Percentiles rank a stretch among this genome's conserved stretches.
Evolutionary conservation across 2,329 filamentous ascomycete species (phyloP).

Genomic region (Acephala macrosclerotiorum): DNA sequence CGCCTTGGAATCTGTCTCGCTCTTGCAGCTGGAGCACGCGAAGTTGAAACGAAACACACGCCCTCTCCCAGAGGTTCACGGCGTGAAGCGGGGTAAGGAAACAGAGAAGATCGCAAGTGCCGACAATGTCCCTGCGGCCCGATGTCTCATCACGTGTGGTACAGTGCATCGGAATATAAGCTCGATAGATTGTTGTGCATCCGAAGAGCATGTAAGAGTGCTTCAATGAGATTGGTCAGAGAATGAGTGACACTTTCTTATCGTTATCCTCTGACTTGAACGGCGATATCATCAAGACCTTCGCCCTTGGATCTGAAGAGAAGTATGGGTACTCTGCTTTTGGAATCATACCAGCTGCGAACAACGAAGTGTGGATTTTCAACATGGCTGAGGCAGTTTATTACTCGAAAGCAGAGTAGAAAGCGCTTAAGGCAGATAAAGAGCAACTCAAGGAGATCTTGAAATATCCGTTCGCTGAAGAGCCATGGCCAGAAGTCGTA

Average conservation of each 20-base stretch:
- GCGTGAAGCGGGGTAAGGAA: not conserved
- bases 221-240: too few relatives aligned
- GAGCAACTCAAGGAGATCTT: too few relatives aligned
- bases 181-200: too few relatives aligned
- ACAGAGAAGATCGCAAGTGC: not conserved
- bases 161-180: not conserved
- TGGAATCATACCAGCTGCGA: too few relatives aligned
- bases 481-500: too few relatives aligned
- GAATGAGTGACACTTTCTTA: too few relatives aligned
- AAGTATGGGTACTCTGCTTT: not conserved
- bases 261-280: not conserved
- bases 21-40: not conserved
- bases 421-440: too few relatives aligned
- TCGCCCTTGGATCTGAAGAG: not conserved
- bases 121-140: not conserved
- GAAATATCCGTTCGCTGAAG: too few relatives aligned
- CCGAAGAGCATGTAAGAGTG: too few relatives aligned
- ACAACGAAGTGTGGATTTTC: too few relatives aligned
- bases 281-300: not conserved
- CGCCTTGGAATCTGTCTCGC: constrained; percentile 3
- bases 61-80: constrained; percentile 3
- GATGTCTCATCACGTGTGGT: not conserved
- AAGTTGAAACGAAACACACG: constrained; percentile 9
- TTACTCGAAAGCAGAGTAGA: too few relatives aligned
- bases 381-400: too few relatives aligned